These are phyloP conservation scores for Pichia sp. DNA, from an alignment of 1,139 yeast species.

Conservation along the genomic window DNA sequence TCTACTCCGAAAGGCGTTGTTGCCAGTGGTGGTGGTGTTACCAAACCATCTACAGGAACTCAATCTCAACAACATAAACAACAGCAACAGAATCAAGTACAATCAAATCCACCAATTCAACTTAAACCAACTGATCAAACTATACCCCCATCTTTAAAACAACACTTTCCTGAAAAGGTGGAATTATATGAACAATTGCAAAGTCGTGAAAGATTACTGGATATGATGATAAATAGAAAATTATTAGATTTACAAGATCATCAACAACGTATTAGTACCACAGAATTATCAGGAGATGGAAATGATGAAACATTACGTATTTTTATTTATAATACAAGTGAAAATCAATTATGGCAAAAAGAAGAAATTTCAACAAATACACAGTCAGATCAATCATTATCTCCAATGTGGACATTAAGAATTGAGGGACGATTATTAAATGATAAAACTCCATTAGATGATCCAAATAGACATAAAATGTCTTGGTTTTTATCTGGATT, in stretches of 20 bases:
- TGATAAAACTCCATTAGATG: conserved; percentile 29
- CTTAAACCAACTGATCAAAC: conserved; percentile 67
- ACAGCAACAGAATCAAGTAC: conserved; percentile 11
- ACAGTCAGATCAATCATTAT: neutral
- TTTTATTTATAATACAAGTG: conserved; percentile 74
- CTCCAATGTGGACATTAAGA: conserved; percentile 74
- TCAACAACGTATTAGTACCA: conserved; percentile 31
- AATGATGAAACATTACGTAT: conserved; percentile 60
- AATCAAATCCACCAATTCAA: conserved; percentile 23
- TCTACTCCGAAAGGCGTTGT: neutral
- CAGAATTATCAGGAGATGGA: conserved; percentile 33
- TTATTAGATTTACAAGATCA: conserved; percentile 76
- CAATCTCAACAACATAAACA: conserved; percentile 1
- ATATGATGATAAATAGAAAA: conserved; percentile 74
- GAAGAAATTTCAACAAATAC: conserved; percentile 22
- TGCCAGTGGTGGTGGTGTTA: neutral
- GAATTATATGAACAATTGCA: conserved; percentile 60
- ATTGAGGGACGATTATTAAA: conserved; percentile 77
- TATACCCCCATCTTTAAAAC: conserved; percentile 54
- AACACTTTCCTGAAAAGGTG: conserved; percentile 63
- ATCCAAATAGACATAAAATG: conserved; percentile 50
- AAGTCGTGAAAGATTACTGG: conserved; percentile 75
- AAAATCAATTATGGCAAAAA: conserved; percentile 87
- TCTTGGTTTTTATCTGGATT: conserved; percentile 79
- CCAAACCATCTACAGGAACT: neutral